phyloP scores from a whole-genome alignment of 495 filamentous ascomycete genomes.

The Halenospora varia region DNA sequence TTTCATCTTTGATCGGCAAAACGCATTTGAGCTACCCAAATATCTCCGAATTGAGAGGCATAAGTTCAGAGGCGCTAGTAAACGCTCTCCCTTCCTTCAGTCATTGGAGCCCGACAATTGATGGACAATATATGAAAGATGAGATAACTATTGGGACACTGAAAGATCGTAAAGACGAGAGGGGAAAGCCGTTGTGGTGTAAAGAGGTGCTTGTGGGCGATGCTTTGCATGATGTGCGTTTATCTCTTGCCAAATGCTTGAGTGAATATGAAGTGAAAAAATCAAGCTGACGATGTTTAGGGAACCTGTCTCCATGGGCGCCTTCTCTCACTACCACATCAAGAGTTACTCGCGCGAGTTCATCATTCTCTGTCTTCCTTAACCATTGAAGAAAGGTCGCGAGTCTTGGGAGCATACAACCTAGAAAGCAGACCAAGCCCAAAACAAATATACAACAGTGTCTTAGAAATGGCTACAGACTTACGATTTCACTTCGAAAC shows the following conservation, averaged over 20 bases:
- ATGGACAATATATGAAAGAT: slow-evolving; percentile 8
- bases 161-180: neutral
- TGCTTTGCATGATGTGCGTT: slow-evolving; percentile 13
- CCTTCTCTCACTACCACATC: neutral
- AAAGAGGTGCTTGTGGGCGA: slow-evolving; percentile 11
- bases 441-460: neutral
- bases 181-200: slow-evolving; percentile 15
- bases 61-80: neutral
- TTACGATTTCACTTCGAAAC: slow-evolving; percentile 10
- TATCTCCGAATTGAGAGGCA: neutral
- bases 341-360: neutral
- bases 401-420: neutral
- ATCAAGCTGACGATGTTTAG: neutral
- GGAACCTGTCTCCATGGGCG: slow-evolving; percentile 1
- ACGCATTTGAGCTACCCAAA: neutral
- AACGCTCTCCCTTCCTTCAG: slow-evolving; percentile 2
- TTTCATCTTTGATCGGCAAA: neutral
- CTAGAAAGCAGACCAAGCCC: neutral
- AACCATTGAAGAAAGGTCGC: neutral
- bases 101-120: slow-evolving; percentile 12
- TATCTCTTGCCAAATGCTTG: neutral
- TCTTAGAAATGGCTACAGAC: slow-evolving; percentile 7
- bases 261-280: neutral
- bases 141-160: slow-evolving; percentile 11
- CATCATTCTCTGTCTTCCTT: neutral